A percentile compares a stretch with the other conserved stretches of the same genome.
Conservation (phyloP, 208 protist genomes). For the Novymonas esmeraldas region DNA sequence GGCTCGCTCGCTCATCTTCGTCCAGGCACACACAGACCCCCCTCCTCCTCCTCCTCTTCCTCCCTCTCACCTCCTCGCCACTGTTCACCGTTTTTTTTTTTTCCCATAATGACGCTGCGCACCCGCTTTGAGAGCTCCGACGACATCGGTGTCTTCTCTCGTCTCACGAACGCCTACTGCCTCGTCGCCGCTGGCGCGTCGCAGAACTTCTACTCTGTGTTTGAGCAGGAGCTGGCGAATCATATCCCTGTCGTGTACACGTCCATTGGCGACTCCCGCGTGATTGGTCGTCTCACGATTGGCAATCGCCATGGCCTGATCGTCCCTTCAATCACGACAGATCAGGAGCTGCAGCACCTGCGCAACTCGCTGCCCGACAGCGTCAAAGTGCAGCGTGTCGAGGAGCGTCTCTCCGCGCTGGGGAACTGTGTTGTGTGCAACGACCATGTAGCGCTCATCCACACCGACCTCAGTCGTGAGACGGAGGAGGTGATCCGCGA, state of each 20-base stretch:
- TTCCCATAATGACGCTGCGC: conserved; percentile 87
- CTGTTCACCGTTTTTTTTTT: conserved; percentile 14
- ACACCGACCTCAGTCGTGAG: conserved; percentile 99
- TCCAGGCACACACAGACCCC: not conserved
- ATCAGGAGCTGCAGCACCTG: conserved; percentile 99
- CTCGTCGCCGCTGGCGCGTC: conserved; percentile 96
- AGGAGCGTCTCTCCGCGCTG: conserved; percentile 98
- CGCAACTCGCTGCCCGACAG: conserved; percentile 98
- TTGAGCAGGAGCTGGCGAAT: conserved; percentile 98
- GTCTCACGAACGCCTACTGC: conserved; percentile 99
- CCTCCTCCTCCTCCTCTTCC: not conserved
- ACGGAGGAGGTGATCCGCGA: conserved; percentile 99
- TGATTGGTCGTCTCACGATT: conserved; percentile 97
- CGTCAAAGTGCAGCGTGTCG: conserved; percentile 97
- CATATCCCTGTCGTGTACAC: conserved; percentile 99
- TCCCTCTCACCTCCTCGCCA: not conserved
- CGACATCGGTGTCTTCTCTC: conserved; percentile 99
- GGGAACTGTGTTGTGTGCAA: conserved; percentile 99
- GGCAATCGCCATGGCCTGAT: conserved; percentile 99
- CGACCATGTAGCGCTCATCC: conserved; percentile 99
- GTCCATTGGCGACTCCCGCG: conserved; percentile 95
- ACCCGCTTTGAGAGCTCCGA: conserved; percentile 99
- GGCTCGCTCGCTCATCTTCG: too few relatives aligned
- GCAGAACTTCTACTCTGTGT: conserved; percentile 99
- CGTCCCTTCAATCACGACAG: conserved; percentile 98